Evolutionary conservation across 257 asterid genomes (phyloP), one percentile per base, ranked within the genome.

Genomic region (Gynochthodes officinalis): DNA sequence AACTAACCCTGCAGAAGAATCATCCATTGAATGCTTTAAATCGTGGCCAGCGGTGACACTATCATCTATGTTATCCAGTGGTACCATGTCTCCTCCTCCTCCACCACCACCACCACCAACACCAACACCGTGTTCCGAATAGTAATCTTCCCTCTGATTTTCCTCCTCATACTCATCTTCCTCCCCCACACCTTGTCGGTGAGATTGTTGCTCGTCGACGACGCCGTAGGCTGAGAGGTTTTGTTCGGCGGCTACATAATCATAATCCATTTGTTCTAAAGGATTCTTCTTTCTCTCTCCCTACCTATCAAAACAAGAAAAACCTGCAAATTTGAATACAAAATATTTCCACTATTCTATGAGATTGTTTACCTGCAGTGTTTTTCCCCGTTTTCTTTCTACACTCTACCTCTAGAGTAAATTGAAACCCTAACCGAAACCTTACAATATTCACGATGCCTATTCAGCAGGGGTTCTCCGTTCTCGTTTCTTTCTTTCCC

Each of bases 1-100:
- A 88, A 93, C 98, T 94, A 94, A 94, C 98, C 98, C 98, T 84
- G 96, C 96, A 60, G 96, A 89, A 60, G 96, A 91, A 86, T 93
- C 97, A 75, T 79, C 84, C 72, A 60, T 23, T 55, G 86, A 79
- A 59, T 88, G 90, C 96, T 91, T 91, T 79, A 89, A 80, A 43
- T 82, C 85, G 67, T 71, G 42, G 72, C 86, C 91, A 73, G 93
- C 88, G 85, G 91, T 48, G 59, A 65, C 88, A 89, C 90, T 86
- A 93, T 78, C 97, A 88, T 83, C 96, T 88, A 87, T 57, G 85
- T 80, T 92, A 89, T 83, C 88, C 79, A 82, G 78, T 39, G 89
- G 86, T 33, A 32, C 66, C 80, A 76, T 81, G 77, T 84, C 64
- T 19, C 69, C 67, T 40, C 44, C 67, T 32, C 69, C 76, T 25